These are phyloP conservation scores for Takashimella tepidaria DNA, from an alignment of 1,284 basidiomycete species.

Conservation along the genomic window DNA sequence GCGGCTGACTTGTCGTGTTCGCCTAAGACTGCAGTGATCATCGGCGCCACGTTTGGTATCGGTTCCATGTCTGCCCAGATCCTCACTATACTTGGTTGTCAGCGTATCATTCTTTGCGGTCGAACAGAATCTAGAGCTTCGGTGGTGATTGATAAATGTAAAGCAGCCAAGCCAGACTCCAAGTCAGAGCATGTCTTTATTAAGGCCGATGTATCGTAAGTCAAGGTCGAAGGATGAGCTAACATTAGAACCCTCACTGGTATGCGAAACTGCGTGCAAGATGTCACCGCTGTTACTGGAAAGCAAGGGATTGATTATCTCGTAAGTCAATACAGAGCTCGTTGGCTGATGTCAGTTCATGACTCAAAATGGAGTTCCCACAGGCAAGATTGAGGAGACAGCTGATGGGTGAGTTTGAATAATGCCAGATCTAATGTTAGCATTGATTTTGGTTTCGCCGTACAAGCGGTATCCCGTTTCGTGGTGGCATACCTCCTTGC, in stretches of 20 bases:
- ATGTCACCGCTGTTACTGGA: neutral
- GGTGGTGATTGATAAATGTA: slow-evolving; percentile 2
- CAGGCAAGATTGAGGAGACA: neutral
- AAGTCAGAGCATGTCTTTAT: slow-evolving; percentile 6
- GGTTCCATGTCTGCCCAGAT: slow-evolving; percentile 11
- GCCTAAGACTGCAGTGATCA: slow-evolving; percentile 9
- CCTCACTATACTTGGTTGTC: slow-evolving; percentile 10
- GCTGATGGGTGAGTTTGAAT: slow-evolving; percentile 1
- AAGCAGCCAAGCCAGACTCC: neutral
- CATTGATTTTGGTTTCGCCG: slow-evolving; percentile 3
- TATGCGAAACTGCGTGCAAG: neutral
- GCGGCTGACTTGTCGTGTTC: neutral
- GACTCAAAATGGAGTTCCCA: slow-evolving; percentile 1
- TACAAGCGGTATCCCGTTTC: slow-evolving; percentile 17
- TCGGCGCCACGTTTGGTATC: slow-evolving; percentile 18
- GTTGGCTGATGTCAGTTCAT: neutral
- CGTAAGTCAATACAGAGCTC: neutral
- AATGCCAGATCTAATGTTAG: neutral
- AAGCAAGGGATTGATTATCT: slow-evolving; percentile 2
- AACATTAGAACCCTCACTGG: neutral
- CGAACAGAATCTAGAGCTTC: slow-evolving; percentile 4
- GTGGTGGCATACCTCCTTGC: slow-evolving; percentile 11
- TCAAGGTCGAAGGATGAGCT: neutral
- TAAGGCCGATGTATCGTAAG: slow-evolving; percentile 15
- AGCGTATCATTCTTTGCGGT: slow-evolving; percentile 14